Percentiles rank a stretch among this genome's conserved stretches.
phyloP scores from a whole-genome alignment of 208 protist species.

The Leishmania turanica region DNA sequence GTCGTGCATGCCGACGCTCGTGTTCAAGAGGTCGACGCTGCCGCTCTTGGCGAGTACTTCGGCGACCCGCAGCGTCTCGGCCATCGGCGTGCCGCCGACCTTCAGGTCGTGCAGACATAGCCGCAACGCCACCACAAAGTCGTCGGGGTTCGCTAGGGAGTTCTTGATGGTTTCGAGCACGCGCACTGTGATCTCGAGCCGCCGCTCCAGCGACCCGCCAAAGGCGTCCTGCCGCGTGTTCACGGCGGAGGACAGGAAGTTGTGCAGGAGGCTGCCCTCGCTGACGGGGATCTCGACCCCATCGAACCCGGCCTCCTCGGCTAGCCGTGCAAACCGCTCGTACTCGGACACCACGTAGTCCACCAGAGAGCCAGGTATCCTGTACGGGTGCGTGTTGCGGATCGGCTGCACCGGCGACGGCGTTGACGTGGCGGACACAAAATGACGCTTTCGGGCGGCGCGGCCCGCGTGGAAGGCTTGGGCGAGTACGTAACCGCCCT shows the following conservation, averaged over 20 bases:
- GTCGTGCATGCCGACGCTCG: slow-evolving; percentile 96
- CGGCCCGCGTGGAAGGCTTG: slow-evolving; percentile 94
- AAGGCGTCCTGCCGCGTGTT: slow-evolving; percentile 92
- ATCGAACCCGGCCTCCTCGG: slow-evolving; percentile 95
- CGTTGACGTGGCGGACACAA: slow-evolving; percentile 59
- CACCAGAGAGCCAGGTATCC: slow-evolving; percentile 54
- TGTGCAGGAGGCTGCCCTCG: slow-evolving; percentile 95
- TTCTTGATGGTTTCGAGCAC: slow-evolving; percentile 77
- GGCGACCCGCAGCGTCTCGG: slow-evolving; percentile 79
- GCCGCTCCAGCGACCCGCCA: slow-evolving; percentile 70
- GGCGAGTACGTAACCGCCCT: slow-evolving; percentile 89
- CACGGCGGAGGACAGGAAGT: slow-evolving; percentile 89
- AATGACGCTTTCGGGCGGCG: slow-evolving; percentile 58
- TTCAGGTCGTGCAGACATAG: slow-evolving; percentile 94
- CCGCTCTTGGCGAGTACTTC: slow-evolving; percentile 79
- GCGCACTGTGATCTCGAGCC: slow-evolving; percentile 82
- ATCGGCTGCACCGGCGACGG: slow-evolving; percentile 71
- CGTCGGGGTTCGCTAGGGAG: slow-evolving; percentile 40
- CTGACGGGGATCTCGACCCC: slow-evolving; percentile 94
- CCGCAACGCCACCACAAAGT: slow-evolving; percentile 93
- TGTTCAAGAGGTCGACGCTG: slow-evolving; percentile 92
- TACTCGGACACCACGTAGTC: slow-evolving; percentile 90
- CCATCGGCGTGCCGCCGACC: slow-evolving; percentile 74
- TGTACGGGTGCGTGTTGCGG: slow-evolving; percentile 51
- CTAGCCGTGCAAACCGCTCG: slow-evolving; percentile 82